phyloP scores from a whole-genome alignment of 208 protist genomes.

The Novymonas esmeraldas region DNA sequence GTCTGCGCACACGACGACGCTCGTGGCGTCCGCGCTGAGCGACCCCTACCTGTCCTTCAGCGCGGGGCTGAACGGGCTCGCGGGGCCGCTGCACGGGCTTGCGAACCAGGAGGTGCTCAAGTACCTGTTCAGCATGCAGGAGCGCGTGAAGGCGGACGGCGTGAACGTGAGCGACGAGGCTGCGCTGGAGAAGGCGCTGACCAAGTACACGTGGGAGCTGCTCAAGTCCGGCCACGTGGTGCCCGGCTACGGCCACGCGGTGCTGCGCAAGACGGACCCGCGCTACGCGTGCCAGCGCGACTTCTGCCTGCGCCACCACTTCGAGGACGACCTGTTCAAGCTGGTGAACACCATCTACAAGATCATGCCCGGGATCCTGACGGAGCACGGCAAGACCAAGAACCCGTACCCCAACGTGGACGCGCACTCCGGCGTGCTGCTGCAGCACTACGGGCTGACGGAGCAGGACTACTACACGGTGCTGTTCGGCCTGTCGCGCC shows the following conservation, averaged over 20 bases:
- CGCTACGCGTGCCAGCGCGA: slow-evolving; percentile 98
- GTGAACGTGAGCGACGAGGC: slow-evolving; percentile 52
- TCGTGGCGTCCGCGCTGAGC: slow-evolving; percentile 97
- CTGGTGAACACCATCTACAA: slow-evolving; percentile 92
- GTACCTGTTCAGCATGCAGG: slow-evolving; percentile 72
- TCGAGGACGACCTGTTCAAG: slow-evolving; percentile 96
- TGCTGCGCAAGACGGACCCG: slow-evolving; percentile 98
- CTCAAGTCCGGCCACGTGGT: slow-evolving; percentile 93
- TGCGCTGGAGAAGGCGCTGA: slow-evolving; percentile 75
- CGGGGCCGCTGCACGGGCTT: slow-evolving; percentile 97
- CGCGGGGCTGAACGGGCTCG: slow-evolving; percentile 96
- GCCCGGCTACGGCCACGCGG: slow-evolving; percentile 98
- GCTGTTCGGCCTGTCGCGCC: slow-evolving; percentile 97
- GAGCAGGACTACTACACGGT: slow-evolving; percentile 98
- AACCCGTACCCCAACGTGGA: slow-evolving; percentile 99
- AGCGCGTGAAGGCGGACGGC: slow-evolving; percentile 56
- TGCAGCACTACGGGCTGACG: slow-evolving; percentile 97
- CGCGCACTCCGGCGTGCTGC: slow-evolving; percentile 94
- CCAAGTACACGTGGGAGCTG: slow-evolving; percentile 90
- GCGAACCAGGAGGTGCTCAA: slow-evolving; percentile 98
- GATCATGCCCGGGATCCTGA: slow-evolving; percentile 95
- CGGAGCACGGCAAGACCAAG: slow-evolving; percentile 98
- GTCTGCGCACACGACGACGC: slow-evolving; percentile 96
- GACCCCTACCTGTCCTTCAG: slow-evolving; percentile 97
- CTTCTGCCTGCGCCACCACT: slow-evolving; percentile 96